Percentiles rank a stretch among this genome's conserved stretches.
Conservation (phyloP, 495 filamentous ascomycete species). For the Xylona heveae region DNA sequence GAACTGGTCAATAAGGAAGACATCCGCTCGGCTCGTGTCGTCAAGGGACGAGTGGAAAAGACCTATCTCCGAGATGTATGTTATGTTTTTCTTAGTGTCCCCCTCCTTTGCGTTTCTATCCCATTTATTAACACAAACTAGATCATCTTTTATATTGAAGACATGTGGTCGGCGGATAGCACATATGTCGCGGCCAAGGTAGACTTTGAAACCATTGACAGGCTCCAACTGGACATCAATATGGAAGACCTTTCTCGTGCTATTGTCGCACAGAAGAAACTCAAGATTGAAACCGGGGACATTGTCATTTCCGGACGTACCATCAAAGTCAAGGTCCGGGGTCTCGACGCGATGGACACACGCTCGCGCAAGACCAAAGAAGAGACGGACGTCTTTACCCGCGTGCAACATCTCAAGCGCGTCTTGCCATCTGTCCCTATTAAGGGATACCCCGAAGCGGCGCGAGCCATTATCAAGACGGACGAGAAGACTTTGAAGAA, state of each 20-base stretch:
- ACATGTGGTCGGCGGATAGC: slow-evolving; percentile 56
- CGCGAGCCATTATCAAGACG: slow-evolving; percentile 75
- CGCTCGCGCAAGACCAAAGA: slow-evolving; percentile 14
- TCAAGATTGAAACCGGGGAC: slow-evolving; percentile 38
- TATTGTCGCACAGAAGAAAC: slow-evolving; percentile 56
- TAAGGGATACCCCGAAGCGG: slow-evolving; percentile 66
- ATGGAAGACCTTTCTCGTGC: slow-evolving; percentile 45
- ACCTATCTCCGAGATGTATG: slow-evolving; percentile 48
- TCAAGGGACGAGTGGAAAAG: slow-evolving; percentile 84
- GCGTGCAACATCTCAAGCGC: slow-evolving; percentile 67
- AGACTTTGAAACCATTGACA: slow-evolving; percentile 52
- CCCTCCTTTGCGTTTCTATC: not conserved
- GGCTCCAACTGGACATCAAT: slow-evolving; percentile 56
- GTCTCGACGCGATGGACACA: slow-evolving; percentile 2
- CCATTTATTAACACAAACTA: slow-evolving; percentile 20
- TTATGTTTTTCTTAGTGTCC: too few species aligned
- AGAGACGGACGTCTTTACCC: slow-evolving; percentile 50
- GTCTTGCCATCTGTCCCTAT: slow-evolving; percentile 59
- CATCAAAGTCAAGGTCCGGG: slow-evolving; percentile 29
- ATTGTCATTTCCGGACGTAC: slow-evolving; percentile 22
- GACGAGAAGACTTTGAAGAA: slow-evolving; percentile 35
- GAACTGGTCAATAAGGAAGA: slow-evolving; percentile 46
- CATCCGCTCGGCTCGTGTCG: slow-evolving; percentile 58
- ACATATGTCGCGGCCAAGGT: slow-evolving; percentile 55
- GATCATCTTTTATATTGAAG: slow-evolving; percentile 56